Base-by-base conservation (phyloP, 177 flowering plant species). In the Vitis hybrid region DNA sequence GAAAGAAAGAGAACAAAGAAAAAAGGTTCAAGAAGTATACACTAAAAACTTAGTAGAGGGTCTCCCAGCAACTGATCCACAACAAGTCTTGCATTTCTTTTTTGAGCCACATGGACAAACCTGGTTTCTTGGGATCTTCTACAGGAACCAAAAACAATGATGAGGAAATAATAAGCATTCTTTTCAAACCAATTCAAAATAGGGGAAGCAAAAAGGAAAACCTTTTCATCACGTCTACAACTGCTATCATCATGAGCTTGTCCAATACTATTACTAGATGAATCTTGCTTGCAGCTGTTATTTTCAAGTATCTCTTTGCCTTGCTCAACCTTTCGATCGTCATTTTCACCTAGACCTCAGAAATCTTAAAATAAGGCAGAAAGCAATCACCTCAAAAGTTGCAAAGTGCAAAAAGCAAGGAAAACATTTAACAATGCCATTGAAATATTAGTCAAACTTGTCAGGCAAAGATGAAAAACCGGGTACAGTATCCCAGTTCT, bases 71-170 rank as follows among this genome's bases (percentile, higher is more conserved):
- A 59, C 84, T 71, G 93, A 35, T 66, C 96, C 93, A 74, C 98
- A 92, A 78, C 97, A 91, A 70, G 85, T 74, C 83, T 94, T 92
- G 86, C 87, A 82, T 76, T 94, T 94, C 85, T 91, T 94, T 76
- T 84, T 90, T 15, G 97, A 94, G 63, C 97, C 98, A 82, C 98
- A 92, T 4, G 97, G 87, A 69, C 97, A 94, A 0, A 72, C 68
- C 82, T 90, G 85, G 76, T 89, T 92, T 81, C 92, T 80, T 46
- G 97, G 74, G 27, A 87, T 81, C 73, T 83, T 90, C 98, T 88
- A 87, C 67, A 75, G 41, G 30, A 63, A 73, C 30, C 32, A 49
- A 17, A 27, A 15, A 55, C 8, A 15, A 58, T 11, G 17, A 58
- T 6, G 11, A 58, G 18, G 7, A 57, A 57, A 57, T 9, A 2